Percentiles rank a stretch among this genome's conserved stretches.
Evolutionary conservation across 352 stramenopile species (phyloP).

Genomic region (Pythium sp.): DNA sequence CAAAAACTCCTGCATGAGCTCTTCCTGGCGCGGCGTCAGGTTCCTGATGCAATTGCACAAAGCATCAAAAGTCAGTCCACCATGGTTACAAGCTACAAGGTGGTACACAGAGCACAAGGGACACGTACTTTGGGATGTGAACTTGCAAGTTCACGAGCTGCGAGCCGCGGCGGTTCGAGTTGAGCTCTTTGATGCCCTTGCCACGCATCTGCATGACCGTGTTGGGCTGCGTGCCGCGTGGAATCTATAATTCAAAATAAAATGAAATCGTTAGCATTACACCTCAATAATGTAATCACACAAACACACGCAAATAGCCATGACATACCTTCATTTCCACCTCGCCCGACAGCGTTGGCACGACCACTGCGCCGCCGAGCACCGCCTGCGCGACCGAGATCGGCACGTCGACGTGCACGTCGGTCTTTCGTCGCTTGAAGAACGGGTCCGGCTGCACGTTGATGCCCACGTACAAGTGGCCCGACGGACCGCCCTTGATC

Average conservation of each 20-base stretch:
- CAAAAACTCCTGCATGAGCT: constrained; percentile 95
- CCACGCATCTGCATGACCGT: constrained; percentile 95
- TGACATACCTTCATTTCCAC: constrained; percentile 93
- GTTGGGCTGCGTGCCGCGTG: constrained; percentile 93
- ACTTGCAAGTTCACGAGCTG: constrained; percentile 97
- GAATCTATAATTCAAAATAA: constrained; percentile 43
- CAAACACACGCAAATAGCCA: not conserved
- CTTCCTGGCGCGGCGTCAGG: constrained; percentile 92
- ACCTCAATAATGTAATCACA: not conserved
- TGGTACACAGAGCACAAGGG: not conserved
- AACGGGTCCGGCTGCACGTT: constrained; percentile 93
- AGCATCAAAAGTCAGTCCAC: constrained; percentile 8
- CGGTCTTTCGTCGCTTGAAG: constrained; percentile 94
- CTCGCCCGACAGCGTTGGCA: constrained; percentile 96
- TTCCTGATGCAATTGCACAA: constrained; percentile 37
- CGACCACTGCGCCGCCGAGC: constrained; percentile 92
- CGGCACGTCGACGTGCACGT: constrained; percentile 94
- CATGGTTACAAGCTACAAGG: not conserved
- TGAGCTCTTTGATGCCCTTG: constrained; percentile 95
- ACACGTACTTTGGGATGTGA: constrained; percentile 90
- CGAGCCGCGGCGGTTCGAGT: constrained; percentile 90
- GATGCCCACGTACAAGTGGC: constrained; percentile 95
- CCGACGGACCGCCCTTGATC: constrained; percentile 79
- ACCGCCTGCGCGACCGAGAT: constrained; percentile 93
- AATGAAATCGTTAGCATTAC: not conserved